These are phyloP conservation scores for Pestalotiopsis sp. DNA, from an alignment of 2,329 filamentous ascomycete genomes.

Conservation along the genomic window DNA sequence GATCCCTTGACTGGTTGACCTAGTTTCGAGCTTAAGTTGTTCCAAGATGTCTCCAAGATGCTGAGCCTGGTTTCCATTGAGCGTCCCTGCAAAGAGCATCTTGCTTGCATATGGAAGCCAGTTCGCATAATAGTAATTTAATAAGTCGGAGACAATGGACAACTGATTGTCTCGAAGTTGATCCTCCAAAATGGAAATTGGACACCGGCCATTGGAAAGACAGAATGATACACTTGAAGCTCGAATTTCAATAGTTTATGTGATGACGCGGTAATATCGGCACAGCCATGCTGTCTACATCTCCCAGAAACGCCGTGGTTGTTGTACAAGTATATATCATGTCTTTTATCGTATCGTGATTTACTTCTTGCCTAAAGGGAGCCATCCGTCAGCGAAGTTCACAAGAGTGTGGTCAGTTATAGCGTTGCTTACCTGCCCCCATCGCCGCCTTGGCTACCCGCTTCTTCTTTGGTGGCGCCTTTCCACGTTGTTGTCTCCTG, in stretches of 20 bases:
- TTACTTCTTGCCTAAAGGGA: conserved; percentile 14
- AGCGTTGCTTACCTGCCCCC: background rate
- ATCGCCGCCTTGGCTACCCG: conserved; percentile 45
- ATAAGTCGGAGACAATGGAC: too few relatives aligned
- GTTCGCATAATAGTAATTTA: too few relatives aligned
- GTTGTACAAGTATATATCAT: conserved; percentile 18
- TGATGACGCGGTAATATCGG: conserved; percentile 17
- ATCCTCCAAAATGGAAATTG: background rate
- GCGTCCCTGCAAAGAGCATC: too few relatives aligned
- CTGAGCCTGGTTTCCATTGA: too few relatives aligned
- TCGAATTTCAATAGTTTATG: background rate
- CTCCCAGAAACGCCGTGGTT: conserved; percentile 18
- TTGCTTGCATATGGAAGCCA: too few relatives aligned
- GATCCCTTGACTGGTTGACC: too few relatives aligned
- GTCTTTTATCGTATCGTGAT: background rate
- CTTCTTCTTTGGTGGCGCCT: conserved; percentile 90
- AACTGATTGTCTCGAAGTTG: too few relatives aligned
- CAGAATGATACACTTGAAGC: background rate
- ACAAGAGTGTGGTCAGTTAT: background rate
- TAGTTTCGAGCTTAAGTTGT: too few relatives aligned
- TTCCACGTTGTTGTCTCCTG: conserved; percentile 78
- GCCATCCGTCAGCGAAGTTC: background rate
- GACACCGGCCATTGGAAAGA: background rate
- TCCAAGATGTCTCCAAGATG: too few relatives aligned
- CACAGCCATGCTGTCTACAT: conserved; percentile 24